These are phyloP conservation scores for Leptodontidium sp. DNA, from an alignment of 2,329 filamentous ascomycete species.

Conservation along the genomic window DNA sequence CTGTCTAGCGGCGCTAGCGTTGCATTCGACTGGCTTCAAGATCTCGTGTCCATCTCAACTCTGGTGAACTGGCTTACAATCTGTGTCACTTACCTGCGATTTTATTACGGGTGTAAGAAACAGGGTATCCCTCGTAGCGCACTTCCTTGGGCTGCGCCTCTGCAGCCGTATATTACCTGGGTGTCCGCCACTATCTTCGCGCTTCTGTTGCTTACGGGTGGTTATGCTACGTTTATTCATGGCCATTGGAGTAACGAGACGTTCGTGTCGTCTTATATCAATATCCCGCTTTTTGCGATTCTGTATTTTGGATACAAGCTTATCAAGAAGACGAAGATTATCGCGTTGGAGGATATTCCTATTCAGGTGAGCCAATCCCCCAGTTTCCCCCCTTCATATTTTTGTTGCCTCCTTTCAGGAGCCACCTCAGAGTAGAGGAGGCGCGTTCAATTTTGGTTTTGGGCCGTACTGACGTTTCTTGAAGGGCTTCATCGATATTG, in stretches of 20 bases:
- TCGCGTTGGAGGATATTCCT: conserved; percentile 49
- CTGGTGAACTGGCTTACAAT: conserved; percentile 70
- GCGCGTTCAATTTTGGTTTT: too few species aligned
- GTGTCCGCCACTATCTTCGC: conserved; percentile 58
- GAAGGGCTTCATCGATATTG: conserved; percentile 49
- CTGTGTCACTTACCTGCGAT: conserved; percentile 64
- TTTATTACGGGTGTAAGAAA: conserved; percentile 61
- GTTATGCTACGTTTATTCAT: conserved; percentile 70
- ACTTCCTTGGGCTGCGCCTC: conserved; percentile 61
- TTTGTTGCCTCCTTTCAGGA: too few species aligned
- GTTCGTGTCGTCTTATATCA: conserved; percentile 71
- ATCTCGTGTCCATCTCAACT: conserved; percentile 69
- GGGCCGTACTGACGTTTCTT: neutral
- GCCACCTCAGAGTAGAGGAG: too few species aligned
- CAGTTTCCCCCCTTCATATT: too few species aligned
- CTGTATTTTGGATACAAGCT: conserved; percentile 61
- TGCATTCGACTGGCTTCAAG: conserved; percentile 72
- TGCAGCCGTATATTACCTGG: conserved; percentile 67
- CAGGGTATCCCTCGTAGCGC: conserved; percentile 60
- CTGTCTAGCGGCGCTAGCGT: conserved; percentile 63
- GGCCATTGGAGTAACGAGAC: conserved; percentile 61
- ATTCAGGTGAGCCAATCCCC: conserved; percentile 34
- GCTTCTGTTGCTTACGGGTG: conserved; percentile 66
- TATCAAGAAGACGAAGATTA: conserved; percentile 56
- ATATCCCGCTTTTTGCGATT: conserved; percentile 53